Evolutionary conservation across 257 asterid genomes (phyloP), one percentile per base, ranked within the genome.

Genomic region (Capsicum rhomboideum): DNA sequence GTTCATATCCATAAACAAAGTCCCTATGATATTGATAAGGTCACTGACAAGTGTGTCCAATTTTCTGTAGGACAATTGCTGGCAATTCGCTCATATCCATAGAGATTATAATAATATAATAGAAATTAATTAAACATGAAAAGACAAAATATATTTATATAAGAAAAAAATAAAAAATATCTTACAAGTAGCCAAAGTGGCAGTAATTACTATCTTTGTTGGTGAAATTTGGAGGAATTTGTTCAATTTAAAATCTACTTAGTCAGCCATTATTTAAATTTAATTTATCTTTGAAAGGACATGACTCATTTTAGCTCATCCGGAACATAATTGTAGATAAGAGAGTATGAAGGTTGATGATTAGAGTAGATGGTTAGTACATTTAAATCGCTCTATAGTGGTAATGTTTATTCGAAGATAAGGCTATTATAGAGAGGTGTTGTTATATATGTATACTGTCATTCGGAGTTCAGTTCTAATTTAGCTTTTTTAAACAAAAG

Each of bases 11-110:
- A 68, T 34, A 34, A 68, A 68, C 28, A 44, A 74, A 46, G 56
- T 77, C 81, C 63, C 63, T 77, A 77, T 50, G 81, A 26, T 77
- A 50, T 26, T 77, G 81, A 77, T 77, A 77, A 77, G 81, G 63
- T 77, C 37, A 26, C 81, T 77, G 81, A 75, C 81, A 75, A 75
- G 44, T 49, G 44, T 74, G 80, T 74, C 80, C 80, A 74, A 46
- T 46, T 74, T 74, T 74, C 40, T 72, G 58, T 8, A 74, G 63
- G 81, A 77, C 61, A 77, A 20, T 52, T 77, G 81, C 80, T 74
- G 59, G 44, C 61, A 75, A 49, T 75, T 74, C 2, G 42, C 23
- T 75, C 61, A 49, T 75, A 49, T 75, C 81, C 81, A 21, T 26
- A 75, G 21, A 29, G 21, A 50, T 26, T 49, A 23, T 6, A 44